These are phyloP conservation scores for Yarrowia porcina DNA, from an alignment of 805 yeast genomes.

Conservation along the genomic window DNA sequence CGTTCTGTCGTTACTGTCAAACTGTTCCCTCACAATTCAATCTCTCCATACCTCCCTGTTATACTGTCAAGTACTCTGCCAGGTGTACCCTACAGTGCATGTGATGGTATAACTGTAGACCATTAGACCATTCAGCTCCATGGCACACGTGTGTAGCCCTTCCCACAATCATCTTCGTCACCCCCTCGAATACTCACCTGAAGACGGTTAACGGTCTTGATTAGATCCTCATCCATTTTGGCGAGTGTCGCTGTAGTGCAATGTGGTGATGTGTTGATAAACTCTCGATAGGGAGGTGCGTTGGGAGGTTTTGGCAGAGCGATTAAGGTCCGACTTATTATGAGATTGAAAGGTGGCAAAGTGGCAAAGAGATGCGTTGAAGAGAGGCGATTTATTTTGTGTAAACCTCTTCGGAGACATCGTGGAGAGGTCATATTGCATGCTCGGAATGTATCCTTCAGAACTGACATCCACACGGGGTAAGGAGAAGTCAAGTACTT, in stretches of 20 bases:
- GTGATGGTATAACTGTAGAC: background rate
- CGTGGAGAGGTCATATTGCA: no score
- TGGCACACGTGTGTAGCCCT: background rate
- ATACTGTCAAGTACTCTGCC: background rate
- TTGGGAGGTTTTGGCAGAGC: conserved; percentile 14
- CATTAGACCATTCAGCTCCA: background rate
- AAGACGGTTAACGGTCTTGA: conserved; percentile 80
- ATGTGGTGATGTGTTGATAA: conserved; percentile 24
- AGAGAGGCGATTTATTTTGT: background rate
- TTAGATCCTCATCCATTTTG: conserved; percentile 70
- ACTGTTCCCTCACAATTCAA: background rate
- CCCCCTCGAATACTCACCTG: conserved; percentile 33
- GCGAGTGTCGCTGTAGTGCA: background rate
- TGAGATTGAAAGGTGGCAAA: background rate
- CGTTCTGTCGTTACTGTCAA: no score
- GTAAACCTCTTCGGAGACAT: no score
- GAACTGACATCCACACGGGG: no score
- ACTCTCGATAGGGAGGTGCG: conserved; percentile 23
- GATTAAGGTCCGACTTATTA: conserved; percentile 7
- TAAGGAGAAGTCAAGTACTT: no score
- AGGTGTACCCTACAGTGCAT: background rate
- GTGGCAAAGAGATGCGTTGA: background rate
- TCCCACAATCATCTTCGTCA: background rate
- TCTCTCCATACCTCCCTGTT: background rate
- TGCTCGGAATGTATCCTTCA: no score